Percentiles rank a stretch among this genome's conserved stretches.
These are phyloP conservation scores for Hypomyces rosellus DNA, from an alignment of 2,329 filamentous ascomycete species.

Conservation along the genomic window DNA sequence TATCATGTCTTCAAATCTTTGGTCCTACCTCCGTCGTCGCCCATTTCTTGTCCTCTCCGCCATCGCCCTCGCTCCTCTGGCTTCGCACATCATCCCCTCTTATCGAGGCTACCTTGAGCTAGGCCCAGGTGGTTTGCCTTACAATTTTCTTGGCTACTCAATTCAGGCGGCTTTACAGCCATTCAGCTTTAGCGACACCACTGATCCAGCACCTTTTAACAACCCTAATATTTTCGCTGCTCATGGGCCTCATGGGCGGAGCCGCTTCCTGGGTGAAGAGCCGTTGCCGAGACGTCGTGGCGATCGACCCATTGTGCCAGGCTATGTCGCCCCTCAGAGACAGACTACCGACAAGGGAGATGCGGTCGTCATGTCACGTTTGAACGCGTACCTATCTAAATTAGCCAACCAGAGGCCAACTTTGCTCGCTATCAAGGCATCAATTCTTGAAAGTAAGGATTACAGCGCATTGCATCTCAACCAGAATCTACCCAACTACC, in stretches of 20 bases:
- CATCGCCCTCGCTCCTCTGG: conserved; percentile 1
- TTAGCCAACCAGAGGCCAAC: conserved; percentile 4
- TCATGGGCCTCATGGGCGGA: conserved; percentile 21
- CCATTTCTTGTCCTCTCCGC: conserved; percentile 4
- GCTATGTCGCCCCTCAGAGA: conserved; percentile 32
- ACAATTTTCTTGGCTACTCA: conserved; percentile 37
- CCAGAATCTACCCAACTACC: conserved; percentile 4
- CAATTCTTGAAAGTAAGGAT: conserved; percentile 6
- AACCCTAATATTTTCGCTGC: conserved; percentile 14
- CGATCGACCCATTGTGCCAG: conserved; percentile 26
- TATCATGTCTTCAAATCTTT: no score
- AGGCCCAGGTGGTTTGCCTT: conserved; percentile 37
- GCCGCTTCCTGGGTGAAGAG: conserved; percentile 15
- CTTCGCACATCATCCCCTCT: conserved; percentile 20
- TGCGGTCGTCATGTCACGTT: conserved; percentile 10
- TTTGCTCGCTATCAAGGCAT: background rate
- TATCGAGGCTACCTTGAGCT: conserved; percentile 37
- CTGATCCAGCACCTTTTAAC: conserved; percentile 22
- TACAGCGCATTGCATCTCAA: conserved; percentile 8
- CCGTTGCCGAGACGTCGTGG: conserved; percentile 16
- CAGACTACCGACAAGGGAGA: conserved; percentile 24
- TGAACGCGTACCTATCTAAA: conserved; percentile 21
- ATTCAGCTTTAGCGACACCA: conserved; percentile 27
- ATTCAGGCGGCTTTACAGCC: conserved; percentile 27
- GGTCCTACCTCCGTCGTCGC: background rate